phyloP scores from a whole-genome alignment of 2,329 filamentous ascomycete species.

The Fonsecaea multimorphosa region DNA sequence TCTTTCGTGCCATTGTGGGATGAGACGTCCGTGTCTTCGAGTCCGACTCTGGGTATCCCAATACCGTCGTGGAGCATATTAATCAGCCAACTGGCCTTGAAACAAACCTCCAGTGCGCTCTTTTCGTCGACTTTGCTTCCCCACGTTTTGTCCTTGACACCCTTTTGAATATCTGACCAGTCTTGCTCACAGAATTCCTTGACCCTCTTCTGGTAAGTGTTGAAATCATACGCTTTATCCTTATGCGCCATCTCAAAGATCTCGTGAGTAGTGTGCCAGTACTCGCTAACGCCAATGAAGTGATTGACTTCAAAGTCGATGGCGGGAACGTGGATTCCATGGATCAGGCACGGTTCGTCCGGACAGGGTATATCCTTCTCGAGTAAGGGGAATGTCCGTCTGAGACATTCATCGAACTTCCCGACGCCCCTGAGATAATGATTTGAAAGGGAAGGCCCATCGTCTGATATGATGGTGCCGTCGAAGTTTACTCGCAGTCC shows the following conservation, averaged over 20 bases:
- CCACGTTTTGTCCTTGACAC: constrained; percentile 70
- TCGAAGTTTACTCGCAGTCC: constrained; percentile 75
- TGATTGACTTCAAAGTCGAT: constrained; percentile 98
- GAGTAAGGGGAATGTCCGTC: constrained; percentile 80
- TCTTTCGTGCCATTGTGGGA: constrained; percentile 75
- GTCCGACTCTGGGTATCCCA: constrained; percentile 81
- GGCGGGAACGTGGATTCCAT: constrained; percentile 88
- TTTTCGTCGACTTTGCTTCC: constrained; percentile 75
- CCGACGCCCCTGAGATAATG: constrained; percentile 80
- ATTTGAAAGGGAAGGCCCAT: constrained; percentile 36
- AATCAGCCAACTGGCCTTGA: constrained; percentile 98
- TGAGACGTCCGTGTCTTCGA: constrained; percentile 66
- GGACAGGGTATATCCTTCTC: constrained; percentile 86
- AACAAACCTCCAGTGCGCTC: constrained; percentile 86
- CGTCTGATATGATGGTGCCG: constrained; percentile 63
- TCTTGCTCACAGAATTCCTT: constrained; percentile 82
- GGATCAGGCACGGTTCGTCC: constrained; percentile 83
- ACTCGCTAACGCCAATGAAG: constrained; percentile 96
- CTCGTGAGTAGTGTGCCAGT: constrained; percentile 98
- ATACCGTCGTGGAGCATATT: constrained; percentile 96
- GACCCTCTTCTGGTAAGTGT: constrained; percentile 85
- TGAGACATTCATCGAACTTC: constrained; percentile 82
- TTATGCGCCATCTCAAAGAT: constrained; percentile 81
- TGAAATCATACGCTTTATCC: constrained; percentile 83
- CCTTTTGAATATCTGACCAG: constrained; percentile 76